Base-by-base conservation (phyloP, 1,284 basidiomycete species). In the Exobasidium rhododendri region DNA sequence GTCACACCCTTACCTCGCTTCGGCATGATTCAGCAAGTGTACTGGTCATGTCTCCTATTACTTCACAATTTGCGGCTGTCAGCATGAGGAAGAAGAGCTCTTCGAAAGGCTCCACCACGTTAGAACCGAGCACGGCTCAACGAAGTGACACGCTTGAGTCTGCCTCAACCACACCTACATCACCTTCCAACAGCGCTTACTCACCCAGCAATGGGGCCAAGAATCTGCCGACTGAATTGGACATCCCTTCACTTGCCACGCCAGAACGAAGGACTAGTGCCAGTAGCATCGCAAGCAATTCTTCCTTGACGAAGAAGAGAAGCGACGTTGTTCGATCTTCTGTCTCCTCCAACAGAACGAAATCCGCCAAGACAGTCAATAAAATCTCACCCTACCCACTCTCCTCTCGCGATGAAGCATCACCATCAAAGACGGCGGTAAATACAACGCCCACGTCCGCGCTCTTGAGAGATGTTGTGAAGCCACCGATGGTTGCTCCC, bases 401-500 rank as follows among this genome's bases (percentile, higher is more conserved):
- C n/a, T n/a, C n/a, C n/a, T 40, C 35, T 10, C 35, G 10, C 10
- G 17, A 17, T 40, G 17, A 40, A 40, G 35, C 10, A 17, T 40
- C 35, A 40, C n/a, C n/a, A 68, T 71, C 63, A 67, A 65, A 10
- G 17, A 40, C 35, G 17, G 17, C 35, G 17, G 17, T 17, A 40
- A 40, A 7, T 10, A 40, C 17, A 40, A 40, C 35, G 35, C 55
- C 51, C 65, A 32, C 68, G 26, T 55, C 40, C 44, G 59, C 64
- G 13, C 64, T 65, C 22, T 55, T 65, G 46, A 62, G 62, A 45
- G 67, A 62, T 24, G 63, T 62, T 45, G 58, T 55, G 17, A 43
- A 60, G 29, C 52, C 35, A 83, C 88, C 2, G 83, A 86, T 22
- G 87, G 90, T 77, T 85, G 84, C 24, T 81, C 85, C 11, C 71